Evolutionary conservation across 2,329 filamentous ascomycete genomes (phyloP).

Genomic region (Pseudopithomyces maydicus): DNA sequence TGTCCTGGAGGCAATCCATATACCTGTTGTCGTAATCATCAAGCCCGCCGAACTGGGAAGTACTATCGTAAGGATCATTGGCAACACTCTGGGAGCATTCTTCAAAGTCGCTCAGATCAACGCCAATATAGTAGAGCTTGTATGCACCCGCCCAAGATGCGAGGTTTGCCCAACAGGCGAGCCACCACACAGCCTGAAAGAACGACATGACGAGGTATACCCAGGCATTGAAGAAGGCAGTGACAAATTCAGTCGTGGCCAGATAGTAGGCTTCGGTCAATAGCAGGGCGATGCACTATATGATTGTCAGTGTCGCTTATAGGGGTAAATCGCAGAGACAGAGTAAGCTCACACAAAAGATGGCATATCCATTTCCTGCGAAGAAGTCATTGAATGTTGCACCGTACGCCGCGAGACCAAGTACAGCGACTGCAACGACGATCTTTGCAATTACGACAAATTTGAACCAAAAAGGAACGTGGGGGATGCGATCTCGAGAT

Average conservation of each 20-base stretch:
- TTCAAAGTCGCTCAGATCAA: background rate
- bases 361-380: conserved; percentile 11
- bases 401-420: conserved; percentile 11
- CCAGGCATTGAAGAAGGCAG: conserved; percentile 8
- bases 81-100: background rate
- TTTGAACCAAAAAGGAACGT: conserved; percentile 3
- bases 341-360: conserved; percentile 7
- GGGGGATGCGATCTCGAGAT: conserved; percentile 6
- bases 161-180: conserved; percentile 12
- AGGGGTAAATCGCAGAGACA: background rate
- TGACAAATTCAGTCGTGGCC: background rate
- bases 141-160: conserved; percentile 11
- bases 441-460: conserved; percentile 9
- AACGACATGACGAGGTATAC: conserved; percentile 5
- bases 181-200: conserved; percentile 14
- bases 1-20: background rate
- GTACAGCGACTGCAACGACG: conserved; percentile 7
- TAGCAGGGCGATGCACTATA: conserved; percentile 9
- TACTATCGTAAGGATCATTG: background rate
- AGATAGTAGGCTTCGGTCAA: conserved; percentile 10
- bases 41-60: background rate
- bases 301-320: background rate
- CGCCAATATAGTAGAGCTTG: background rate
- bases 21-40: background rate
- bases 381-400: conserved; percentile 12